Base-by-base conservation (phyloP, 2,329 filamentous ascomycete species). In the Colletotrichum abscissum region DNA sequence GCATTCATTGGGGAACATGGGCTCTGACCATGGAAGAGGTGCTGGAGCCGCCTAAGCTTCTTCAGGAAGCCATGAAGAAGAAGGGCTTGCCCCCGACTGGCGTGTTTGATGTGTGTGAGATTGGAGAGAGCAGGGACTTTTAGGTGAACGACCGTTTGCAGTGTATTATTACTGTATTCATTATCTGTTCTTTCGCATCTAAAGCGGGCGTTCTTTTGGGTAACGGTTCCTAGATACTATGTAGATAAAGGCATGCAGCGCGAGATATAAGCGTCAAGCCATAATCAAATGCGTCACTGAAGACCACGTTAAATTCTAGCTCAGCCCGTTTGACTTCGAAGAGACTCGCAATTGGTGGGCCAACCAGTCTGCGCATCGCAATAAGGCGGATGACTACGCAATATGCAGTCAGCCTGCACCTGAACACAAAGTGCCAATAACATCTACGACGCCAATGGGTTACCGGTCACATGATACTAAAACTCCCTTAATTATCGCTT, bases 1-100 rank as follows among this genome's bases (percentile, higher is more conserved):
- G 91, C 1, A 98, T 98, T 77, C 96, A 98, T 80, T 98, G 95
- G 95, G 95, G 95, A 2, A 92, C 93, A 0, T 98, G 95, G 95
- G 92, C 94, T 0, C 83, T 98, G 77, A 98, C 95, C 0, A 88
- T 91, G 73, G 96, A 98, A 82, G 93, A 95, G 72, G 93, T 97
- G 1, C 81, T 95, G 69, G 95, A 98, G 84, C 96, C 96, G 58
- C 95, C 95, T 1, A 84, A 82, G 81, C 83, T 93, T 80, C 84
- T 98, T 74, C 92, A 88, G 81, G 87, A 93, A 80, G 95, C 95
- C 2, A 82, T 98, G 80, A 88, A 85, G 77, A 88, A 87, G 78
- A 92, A 91, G 77, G 91, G 90, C 0, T 80, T 97, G 1, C 85
- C 89, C 0, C 93, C 95, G 82, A 89, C 87, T 58, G 94, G 94